Evolutionary conservation across 331 rosid species (phyloP).

Genomic region (Prunus yedoensis): DNA sequence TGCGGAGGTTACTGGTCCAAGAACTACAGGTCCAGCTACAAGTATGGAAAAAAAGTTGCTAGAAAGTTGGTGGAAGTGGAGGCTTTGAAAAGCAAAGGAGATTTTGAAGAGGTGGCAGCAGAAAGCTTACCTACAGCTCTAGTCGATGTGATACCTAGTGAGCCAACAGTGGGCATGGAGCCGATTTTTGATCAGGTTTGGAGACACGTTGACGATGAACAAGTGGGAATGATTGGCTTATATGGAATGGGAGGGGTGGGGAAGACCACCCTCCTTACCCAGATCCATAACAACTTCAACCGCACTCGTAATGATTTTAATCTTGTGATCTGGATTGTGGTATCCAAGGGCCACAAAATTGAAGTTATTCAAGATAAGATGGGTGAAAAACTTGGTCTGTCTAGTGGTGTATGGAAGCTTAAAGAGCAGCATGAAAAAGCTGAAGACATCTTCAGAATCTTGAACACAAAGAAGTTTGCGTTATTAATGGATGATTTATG

Average conservation of each 20-base stretch:
- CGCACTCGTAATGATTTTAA: no score
- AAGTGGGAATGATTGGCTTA: no score
- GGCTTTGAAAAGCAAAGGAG: neutral
- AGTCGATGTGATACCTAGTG: neutral
- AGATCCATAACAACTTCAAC: no score
- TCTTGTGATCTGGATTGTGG: no score
- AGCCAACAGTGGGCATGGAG: neutral
- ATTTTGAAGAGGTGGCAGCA: neutral
- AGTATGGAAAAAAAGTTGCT: slow-evolving; percentile 1
- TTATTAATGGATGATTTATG: slow-evolving; percentile 29
- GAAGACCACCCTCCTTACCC: no score
- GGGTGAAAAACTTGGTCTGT: neutral
- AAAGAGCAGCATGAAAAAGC: neutral
- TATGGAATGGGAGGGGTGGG: no score
- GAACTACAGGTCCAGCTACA: neutral
- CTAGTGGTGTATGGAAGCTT: neutral
- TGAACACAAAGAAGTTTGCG: slow-evolving; percentile 12
- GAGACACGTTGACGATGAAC: no score
- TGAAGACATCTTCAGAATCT: neutral
- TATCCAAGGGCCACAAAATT: neutral
- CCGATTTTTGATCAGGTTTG: no score
- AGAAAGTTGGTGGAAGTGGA: neutral
- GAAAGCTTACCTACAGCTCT: neutral
- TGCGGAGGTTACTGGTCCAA: no score
- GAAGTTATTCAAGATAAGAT: slow-evolving; percentile 2